A percentile compares a stretch with the other conserved stretches of the same genome.
phyloP scores from a whole-genome alignment of 2,329 filamentous ascomycete genomes.

The Lasiodiplodia hormozganensis region DNA sequence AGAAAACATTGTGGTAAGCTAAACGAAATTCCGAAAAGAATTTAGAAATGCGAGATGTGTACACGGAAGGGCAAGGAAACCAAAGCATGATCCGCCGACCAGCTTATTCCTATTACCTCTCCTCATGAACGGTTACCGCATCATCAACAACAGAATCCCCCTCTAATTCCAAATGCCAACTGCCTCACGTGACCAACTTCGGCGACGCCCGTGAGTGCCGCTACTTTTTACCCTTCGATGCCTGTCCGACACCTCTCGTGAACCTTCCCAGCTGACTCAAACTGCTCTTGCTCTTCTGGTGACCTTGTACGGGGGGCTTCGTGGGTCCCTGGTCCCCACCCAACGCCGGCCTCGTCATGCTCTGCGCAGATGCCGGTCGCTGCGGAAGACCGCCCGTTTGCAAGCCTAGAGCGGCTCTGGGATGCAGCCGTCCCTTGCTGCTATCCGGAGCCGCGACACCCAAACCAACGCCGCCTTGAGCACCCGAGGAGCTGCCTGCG shows the following conservation, averaged over 20 bases:
- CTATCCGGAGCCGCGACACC: conserved; percentile 20
- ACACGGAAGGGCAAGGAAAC: background rate
- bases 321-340: conserved; percentile 32
- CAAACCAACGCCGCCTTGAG: conserved; percentile 32
- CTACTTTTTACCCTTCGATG: conserved; percentile 41
- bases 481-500: conserved; percentile 33
- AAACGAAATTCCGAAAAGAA: background rate
- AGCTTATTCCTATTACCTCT: background rate
- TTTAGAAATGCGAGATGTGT: background rate
- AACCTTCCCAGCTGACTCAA: conserved; percentile 54
- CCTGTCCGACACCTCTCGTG: conserved; percentile 15
- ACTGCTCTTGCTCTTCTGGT: conserved; percentile 48
- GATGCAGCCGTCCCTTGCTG: conserved; percentile 37
- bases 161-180: background rate
- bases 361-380: conserved; percentile 26
- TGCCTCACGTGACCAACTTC: background rate
- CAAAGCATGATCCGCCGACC: background rate
- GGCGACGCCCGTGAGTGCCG: background rate
- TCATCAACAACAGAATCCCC: background rate
- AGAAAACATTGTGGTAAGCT: background rate
- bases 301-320: conserved; percentile 35
- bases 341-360: conserved; percentile 35
- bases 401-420: conserved; percentile 20
- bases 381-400: conserved; percentile 27
- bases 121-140: background rate